These are phyloP conservation scores for Amniculicola lignicola DNA, from an alignment of 495 filamentous ascomycete species.

Conservation along the genomic window DNA sequence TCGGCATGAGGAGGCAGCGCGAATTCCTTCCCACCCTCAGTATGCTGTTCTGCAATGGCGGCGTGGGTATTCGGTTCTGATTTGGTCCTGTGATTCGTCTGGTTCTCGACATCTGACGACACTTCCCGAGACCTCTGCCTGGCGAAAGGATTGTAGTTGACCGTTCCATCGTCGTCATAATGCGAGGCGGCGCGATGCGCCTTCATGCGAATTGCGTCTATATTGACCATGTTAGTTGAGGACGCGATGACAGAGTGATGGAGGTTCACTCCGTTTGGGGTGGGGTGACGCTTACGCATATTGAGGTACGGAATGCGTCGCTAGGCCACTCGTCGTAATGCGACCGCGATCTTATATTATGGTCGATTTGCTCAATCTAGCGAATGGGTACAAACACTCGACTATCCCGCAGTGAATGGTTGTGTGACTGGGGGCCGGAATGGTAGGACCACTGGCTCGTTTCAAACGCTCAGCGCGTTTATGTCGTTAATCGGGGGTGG, in stretches of 20 bases:
- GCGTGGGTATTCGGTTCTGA: constrained; percentile 16
- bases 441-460: too few relatives aligned
- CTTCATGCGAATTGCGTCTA: constrained; percentile 31
- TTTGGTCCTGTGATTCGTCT: not conserved
- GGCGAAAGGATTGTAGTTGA: constrained; percentile 33
- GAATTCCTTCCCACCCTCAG: constrained; percentile 23
- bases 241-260: not conserved
- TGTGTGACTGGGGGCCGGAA: too few relatives aligned
- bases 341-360: too few relatives aligned
- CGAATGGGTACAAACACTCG: too few relatives aligned
- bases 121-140: constrained; percentile 8
- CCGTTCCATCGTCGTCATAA: not conserved
- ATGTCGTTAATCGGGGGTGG: too few relatives aligned
- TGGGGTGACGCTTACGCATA: not conserved
- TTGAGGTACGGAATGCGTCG: not conserved
- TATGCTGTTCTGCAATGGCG: constrained; percentile 12
- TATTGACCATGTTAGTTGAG: not conserved
- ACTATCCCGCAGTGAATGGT: too few relatives aligned
- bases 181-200: constrained; percentile 26
- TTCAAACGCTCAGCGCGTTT: too few relatives aligned
- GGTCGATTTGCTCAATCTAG: too few relatives aligned
- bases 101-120: constrained; percentile 12
- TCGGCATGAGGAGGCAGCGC: constrained; percentile 18
- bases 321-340: not conserved
- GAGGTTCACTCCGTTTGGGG: not conserved